Conservation (phyloP, 2,329 filamentous ascomycete genomes). For the Laburnicola sp. region DNA sequence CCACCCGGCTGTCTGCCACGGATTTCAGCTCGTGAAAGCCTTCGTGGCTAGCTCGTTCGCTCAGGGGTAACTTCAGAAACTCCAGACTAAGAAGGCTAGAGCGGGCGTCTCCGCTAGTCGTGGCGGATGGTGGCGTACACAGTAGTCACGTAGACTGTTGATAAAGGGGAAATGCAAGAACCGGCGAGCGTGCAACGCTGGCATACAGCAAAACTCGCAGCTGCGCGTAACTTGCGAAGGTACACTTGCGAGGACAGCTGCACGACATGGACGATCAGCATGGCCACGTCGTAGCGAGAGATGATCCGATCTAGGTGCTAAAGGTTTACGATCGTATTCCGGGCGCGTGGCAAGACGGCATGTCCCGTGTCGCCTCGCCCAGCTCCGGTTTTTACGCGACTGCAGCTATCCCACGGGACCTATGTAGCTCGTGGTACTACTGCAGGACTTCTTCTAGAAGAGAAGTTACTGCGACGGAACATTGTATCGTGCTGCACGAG, state of each 20-base stretch:
- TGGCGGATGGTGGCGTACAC: not conserved
- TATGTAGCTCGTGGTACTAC: no score
- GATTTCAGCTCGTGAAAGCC: no score
- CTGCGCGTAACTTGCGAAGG: constrained; percentile 2
- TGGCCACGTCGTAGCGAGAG: not conserved
- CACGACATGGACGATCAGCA: not conserved
- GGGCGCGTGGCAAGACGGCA: not conserved
- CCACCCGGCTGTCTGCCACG: no score
- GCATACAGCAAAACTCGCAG: not conserved
- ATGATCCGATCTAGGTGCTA: not conserved
- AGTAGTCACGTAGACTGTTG: not conserved
- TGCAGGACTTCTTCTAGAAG: constrained; percentile 1
- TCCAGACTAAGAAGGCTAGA: no score
- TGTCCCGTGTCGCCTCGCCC: not conserved
- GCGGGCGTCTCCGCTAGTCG: no score
- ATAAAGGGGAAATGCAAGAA: no score
- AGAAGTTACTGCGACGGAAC: constrained; percentile 8
- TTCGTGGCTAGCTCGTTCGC: no score
- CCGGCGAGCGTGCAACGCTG: not conserved
- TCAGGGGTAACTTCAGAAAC: no score
- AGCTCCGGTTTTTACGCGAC: not conserved
- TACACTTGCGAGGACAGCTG: not conserved
- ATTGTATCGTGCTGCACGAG: constrained; percentile 9
- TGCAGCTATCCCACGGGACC: no score
- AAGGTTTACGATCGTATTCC: not conserved